These are phyloP conservation scores for Colletotrichum salicis DNA, from an alignment of 2,329 filamentous ascomycete species.

Conservation along the genomic window DNA sequence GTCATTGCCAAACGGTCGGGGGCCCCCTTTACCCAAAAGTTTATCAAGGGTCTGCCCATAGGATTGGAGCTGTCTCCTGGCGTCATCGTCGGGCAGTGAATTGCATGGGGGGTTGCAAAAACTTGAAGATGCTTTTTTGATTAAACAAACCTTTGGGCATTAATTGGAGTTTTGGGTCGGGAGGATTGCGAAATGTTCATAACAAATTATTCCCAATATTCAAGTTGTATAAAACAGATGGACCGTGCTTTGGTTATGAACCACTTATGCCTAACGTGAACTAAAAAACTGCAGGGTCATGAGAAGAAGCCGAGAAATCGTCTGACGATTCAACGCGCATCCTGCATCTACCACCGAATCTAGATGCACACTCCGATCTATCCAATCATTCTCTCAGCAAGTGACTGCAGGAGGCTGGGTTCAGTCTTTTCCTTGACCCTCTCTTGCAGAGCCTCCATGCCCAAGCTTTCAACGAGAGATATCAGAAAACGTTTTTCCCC, in stretches of 20 bases:
- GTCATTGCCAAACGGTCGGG: conserved; percentile 50
- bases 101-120: not conserved
- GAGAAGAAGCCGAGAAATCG: not conserved
- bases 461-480: not conserved
- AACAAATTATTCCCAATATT: not conserved
- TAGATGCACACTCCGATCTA: not conserved
- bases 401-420: not conserved
- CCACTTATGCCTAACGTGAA: no score
- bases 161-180: conserved; percentile 5
- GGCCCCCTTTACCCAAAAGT: conserved; percentile 49
- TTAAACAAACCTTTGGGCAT: not conserved
- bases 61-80: conserved; percentile 61
- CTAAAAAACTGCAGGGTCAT: not conserved
- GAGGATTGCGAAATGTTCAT: not conserved
- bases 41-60: conserved; percentile 55
- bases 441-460: conserved; percentile 2
- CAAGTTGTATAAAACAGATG: not conserved
- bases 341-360: not conserved
- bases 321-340: not conserved
- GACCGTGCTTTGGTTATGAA: not conserved
- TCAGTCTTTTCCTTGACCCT: not conserved
- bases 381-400: not conserved
- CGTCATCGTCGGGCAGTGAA: conserved; percentile 45
- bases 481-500: not conserved
- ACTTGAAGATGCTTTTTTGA: not conserved